These are phyloP conservation scores for Schwanniomyces pseudopolymorphus DNA, from an alignment of 805 yeast genomes.

Conservation along the genomic window DNA sequence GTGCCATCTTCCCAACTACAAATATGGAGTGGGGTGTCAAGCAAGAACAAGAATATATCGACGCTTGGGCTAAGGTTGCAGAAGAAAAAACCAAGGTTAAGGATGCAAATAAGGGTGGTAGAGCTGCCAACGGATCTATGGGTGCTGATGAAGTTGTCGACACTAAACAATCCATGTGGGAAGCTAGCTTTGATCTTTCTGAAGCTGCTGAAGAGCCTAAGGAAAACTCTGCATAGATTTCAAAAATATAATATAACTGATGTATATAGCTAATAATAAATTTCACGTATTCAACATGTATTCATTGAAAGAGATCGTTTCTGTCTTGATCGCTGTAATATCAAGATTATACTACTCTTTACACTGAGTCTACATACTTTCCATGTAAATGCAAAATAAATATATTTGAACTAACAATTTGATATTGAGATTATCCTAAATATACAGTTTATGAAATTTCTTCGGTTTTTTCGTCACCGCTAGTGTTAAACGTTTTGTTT, in stretches of 20 bases:
- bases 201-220: background rate
- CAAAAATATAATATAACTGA: background rate
- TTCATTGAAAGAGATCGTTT: background rate
- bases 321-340: too few relatives aligned
- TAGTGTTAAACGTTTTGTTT: background rate
- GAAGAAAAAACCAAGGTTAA: slow-evolving; percentile 56
- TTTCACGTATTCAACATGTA: background rate
- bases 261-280: slow-evolving; percentile 3
- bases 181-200: slow-evolving; percentile 6
- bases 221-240: slow-evolving; percentile 4
- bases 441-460: background rate
- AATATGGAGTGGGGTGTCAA: slow-evolving; percentile 66
- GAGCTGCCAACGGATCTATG: slow-evolving; percentile 19
- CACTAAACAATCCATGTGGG: slow-evolving; percentile 9
- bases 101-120: slow-evolving; percentile 43
- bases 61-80: slow-evolving; percentile 74
- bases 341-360: too few relatives aligned
- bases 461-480: background rate
- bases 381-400: background rate
- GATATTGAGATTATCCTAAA: background rate
- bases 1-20: slow-evolving; percentile 67
- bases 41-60: slow-evolving; percentile 69
- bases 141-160: slow-evolving; percentile 17
- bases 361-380: background rate
- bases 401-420: background rate